phyloP scores from a whole-genome alignment of 106 monocot genomes.

The Dendrobium nobile region DNA sequence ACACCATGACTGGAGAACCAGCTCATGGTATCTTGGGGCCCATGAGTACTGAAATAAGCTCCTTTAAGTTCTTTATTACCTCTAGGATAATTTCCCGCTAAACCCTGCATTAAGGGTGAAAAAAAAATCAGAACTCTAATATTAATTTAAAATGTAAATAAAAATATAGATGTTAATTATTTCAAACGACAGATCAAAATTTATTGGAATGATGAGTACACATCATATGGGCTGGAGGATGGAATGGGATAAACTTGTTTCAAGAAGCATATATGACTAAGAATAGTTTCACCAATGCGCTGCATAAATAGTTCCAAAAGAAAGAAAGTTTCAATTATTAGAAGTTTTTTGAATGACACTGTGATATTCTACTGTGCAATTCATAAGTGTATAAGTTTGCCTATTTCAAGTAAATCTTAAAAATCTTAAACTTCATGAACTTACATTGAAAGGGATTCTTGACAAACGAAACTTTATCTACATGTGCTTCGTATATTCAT shows the following conservation, averaged over 20 bases:
- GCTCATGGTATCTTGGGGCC: slow-evolving; percentile 80
- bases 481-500: background rate
- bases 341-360: background rate
- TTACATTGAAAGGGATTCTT: too few species aligned
- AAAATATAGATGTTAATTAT: background rate
- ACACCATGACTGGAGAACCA: slow-evolving; percentile 91
- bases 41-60: slow-evolving; percentile 80
- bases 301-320: background rate
- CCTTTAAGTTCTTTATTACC: slow-evolving; percentile 84
- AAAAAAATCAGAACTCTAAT: background rate
- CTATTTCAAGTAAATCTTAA: background rate
- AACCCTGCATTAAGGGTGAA: slow-evolving; percentile 28
- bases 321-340: background rate
- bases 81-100: slow-evolving; percentile 86
- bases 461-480: background rate
- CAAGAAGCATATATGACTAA: background rate
- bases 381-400: background rate
- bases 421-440: background rate
- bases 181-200: background rate
- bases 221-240: background rate
- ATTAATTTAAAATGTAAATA: background rate
- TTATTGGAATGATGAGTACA: background rate
- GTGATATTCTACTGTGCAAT: background rate
- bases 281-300: background rate
- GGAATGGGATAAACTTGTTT: background rate